These are phyloP conservation scores for Neonectria hederae DNA, from an alignment of 2,329 filamentous ascomycete species.

Conservation along the genomic window DNA sequence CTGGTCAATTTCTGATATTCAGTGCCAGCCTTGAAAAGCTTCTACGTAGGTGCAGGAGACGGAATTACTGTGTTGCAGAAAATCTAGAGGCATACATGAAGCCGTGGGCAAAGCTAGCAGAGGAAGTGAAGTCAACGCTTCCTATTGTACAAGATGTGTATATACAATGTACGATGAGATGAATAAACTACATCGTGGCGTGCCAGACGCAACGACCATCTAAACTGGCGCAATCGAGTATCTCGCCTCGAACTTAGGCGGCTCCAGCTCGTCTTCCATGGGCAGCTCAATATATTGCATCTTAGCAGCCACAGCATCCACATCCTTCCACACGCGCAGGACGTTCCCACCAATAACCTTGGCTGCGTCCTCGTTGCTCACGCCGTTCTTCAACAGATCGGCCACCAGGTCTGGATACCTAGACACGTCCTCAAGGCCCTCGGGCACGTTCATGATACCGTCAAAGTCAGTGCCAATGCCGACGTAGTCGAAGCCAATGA, in stretches of 20 bases:
- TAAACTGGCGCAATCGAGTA: constrained; percentile 12
- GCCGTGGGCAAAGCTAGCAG: constrained; percentile 9
- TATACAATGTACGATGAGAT: constrained; percentile 44
- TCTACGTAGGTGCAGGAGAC: neutral
- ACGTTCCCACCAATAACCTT: constrained; percentile 85
- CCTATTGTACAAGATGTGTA: constrained; percentile 45
- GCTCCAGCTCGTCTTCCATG: constrained; percentile 60
- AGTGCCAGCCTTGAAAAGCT: neutral
- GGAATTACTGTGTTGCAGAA: neutral
- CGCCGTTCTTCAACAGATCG: constrained; percentile 76
- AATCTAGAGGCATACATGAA: constrained; percentile 9
- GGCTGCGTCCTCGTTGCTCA: constrained; percentile 76
- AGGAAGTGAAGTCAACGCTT: constrained; percentile 21
- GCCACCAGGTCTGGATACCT: constrained; percentile 83
- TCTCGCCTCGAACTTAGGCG: constrained; percentile 26
- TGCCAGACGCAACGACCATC: constrained; percentile 4
- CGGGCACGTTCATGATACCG: constrained; percentile 72
- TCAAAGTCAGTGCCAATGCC: constrained; percentile 93
- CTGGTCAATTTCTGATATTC: neutral
- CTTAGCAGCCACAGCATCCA: constrained; percentile 74
- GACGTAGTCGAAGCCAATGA: constrained; percentile 88
- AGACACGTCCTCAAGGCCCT: constrained; percentile 84
- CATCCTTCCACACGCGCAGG: constrained; percentile 83
- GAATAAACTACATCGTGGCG: constrained; percentile 25
- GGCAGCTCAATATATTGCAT: constrained; percentile 66